phyloP scores from a whole-genome alignment of 306 rosid genomes.

The Pyrus betulifolia region DNA sequence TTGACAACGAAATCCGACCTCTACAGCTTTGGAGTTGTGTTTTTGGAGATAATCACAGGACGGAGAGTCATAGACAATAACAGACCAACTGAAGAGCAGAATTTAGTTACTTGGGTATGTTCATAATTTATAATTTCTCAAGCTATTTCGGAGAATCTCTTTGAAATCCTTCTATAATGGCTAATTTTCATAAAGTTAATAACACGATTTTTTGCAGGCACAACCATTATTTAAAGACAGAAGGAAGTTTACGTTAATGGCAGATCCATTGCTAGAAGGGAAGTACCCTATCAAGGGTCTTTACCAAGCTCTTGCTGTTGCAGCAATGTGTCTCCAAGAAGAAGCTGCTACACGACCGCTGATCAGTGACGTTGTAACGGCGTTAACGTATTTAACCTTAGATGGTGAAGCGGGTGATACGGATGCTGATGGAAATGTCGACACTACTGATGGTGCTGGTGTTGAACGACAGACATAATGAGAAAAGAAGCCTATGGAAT shows the following conservation, averaged over 20 bases:
- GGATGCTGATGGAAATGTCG: constrained; percentile 18
- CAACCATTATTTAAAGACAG: constrained; percentile 72
- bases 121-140: neutral
- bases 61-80: constrained; percentile 70
- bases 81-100: constrained; percentile 62
- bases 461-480: neutral
- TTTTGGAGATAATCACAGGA: constrained; percentile 81
- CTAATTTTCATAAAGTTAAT: neutral
- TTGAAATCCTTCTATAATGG: neutral
- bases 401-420: constrained; percentile 14
- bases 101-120: constrained; percentile 74
- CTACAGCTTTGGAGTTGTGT: constrained; percentile 81
- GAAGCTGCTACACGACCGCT: constrained; percentile 66
- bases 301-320: constrained; percentile 87
- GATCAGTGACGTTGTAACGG: constrained; percentile 81
- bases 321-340: constrained; percentile 88
- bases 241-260: constrained; percentile 48
- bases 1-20: constrained; percentile 77
- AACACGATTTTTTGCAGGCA: constrained; percentile 41
- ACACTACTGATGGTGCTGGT: constrained; percentile 11
- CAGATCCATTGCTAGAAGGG: constrained; percentile 61
- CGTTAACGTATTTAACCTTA: constrained; percentile 44
- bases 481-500: constrained; percentile 8
- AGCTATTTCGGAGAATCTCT: neutral
- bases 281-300: constrained; percentile 60